These are phyloP conservation scores for Eimeria tenella DNA, from an alignment of 169 alveolate genomes.

Conservation along the genomic window DNA sequence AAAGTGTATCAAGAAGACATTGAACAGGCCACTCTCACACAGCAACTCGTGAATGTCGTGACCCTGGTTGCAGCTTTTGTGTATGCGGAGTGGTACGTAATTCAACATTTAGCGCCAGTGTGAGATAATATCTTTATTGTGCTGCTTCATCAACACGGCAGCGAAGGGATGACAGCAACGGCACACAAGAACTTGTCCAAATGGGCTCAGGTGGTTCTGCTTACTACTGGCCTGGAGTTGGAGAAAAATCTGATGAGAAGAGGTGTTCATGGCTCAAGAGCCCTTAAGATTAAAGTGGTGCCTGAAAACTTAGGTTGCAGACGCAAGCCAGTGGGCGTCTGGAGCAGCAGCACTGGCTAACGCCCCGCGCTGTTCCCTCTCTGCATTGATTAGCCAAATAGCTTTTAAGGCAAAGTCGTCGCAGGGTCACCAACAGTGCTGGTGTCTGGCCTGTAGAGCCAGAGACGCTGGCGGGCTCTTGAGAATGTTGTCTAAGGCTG, in stretches of 20 bases:
- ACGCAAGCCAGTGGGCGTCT: background rate
- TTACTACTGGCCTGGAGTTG: background rate
- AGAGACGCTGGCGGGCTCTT: no score
- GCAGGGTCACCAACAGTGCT: no score
- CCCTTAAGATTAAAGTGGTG: background rate
- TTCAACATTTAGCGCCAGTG: background rate
- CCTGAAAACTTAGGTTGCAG: background rate
- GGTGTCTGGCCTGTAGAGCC: no score
- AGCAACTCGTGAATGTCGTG: background rate
- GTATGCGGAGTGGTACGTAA: no score
- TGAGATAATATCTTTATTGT: background rate
- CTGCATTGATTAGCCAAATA: no score
- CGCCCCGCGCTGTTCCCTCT: no score
- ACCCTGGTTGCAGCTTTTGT: no score
- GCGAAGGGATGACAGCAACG: background rate
- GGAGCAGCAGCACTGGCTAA: background rate
- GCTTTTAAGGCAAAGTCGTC: no score
- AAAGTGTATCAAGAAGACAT: background rate
- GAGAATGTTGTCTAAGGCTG: no score
- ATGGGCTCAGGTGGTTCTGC: background rate
- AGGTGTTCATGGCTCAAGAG: background rate
- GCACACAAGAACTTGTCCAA: background rate
- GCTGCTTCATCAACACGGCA: background rate
- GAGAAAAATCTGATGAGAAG: background rate
- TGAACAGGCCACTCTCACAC: background rate